Conservation (phyloP, 441 rosid species). For the Corymbia citriodora region DNA sequence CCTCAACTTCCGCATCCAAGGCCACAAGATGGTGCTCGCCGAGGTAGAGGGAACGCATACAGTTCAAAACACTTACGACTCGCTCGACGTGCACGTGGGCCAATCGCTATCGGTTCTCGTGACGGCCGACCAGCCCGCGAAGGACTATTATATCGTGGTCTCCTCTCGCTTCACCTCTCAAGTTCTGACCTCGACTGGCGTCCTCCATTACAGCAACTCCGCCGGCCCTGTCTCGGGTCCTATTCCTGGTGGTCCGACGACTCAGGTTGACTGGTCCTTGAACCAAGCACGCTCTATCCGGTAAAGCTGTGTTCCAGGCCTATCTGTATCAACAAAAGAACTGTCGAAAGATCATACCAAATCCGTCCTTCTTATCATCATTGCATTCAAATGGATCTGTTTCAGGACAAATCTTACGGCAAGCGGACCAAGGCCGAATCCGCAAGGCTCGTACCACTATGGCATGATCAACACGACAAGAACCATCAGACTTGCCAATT, state of each 20-base stretch:
- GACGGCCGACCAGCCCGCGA: slow-evolving; percentile 9
- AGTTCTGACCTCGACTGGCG: background rate
- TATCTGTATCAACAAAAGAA: background rate
- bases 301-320: background rate
- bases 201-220: slow-evolving; percentile 10
- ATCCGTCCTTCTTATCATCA: background rate
- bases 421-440: slow-evolving; percentile 98
- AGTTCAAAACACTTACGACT: slow-evolving; percentile 2
- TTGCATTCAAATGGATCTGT: background rate
- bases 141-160: slow-evolving; percentile 6
- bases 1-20: slow-evolving; percentile 21
- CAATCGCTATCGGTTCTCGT: slow-evolving; percentile 11
- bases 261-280: slow-evolving; percentile 12
- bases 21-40: slow-evolving; percentile 13
- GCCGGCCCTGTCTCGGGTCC: slow-evolving; percentile 12
- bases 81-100: slow-evolving; percentile 15
- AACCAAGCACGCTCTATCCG: slow-evolving; percentile 16
- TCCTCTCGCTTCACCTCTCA: slow-evolving; percentile 8
- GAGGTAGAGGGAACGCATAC: slow-evolving; percentile 19
- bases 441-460: slow-evolving; percentile 97
- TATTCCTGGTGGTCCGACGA: slow-evolving; percentile 12
- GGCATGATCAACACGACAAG: slow-evolving; percentile 73
- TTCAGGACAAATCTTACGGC: slow-evolving; percentile 92
- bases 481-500: slow-evolving; percentile 60
- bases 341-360: background rate